phyloP scores from a whole-genome alignment of 352 stramenopile species.

The Pythium plurisporium region DNA sequence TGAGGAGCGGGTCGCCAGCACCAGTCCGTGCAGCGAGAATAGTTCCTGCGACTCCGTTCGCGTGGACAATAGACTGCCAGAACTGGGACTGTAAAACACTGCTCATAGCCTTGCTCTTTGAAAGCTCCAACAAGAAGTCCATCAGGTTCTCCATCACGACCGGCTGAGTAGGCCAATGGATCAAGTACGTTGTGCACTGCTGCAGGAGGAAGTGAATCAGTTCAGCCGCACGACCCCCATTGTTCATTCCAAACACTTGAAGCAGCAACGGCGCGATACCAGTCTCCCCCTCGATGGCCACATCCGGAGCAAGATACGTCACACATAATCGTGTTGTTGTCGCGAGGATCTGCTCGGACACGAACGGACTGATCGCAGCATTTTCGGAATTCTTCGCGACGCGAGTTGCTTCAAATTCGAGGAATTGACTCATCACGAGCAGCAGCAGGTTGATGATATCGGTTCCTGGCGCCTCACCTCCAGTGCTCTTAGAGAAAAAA shows the following conservation, averaged over 20 bases:
- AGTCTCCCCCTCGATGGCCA: constrained; percentile 29
- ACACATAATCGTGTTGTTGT: constrained; percentile 71
- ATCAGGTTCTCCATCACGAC: constrained; percentile 83
- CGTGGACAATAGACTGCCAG: constrained; percentile 72
- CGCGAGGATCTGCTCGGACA: constrained; percentile 69
- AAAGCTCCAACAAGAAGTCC: constrained; percentile 65
- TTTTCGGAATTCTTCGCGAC: constrained; percentile 55
- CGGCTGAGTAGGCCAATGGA: constrained; percentile 79
- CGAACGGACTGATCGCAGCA: constrained; percentile 64
- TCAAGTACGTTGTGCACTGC: constrained; percentile 59
- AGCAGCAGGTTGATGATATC: constrained; percentile 57
- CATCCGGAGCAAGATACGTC: constrained; percentile 64
- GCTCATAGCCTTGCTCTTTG: constrained; percentile 59
- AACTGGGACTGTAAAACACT: constrained; percentile 45
- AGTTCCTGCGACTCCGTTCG: constrained; percentile 58
- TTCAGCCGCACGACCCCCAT: constrained; percentile 43
- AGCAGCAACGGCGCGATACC: constrained; percentile 41
- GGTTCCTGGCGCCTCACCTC: background rate
- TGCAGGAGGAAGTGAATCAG: constrained; percentile 72
- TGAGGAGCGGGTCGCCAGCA: constrained; percentile 29
- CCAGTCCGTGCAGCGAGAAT: constrained; percentile 31
- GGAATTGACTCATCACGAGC: constrained; percentile 61
- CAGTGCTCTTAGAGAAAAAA: constrained; percentile 17
- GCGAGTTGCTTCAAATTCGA: constrained; percentile 63
- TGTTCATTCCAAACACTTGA: constrained; percentile 64